Percentiles rank a stretch among this genome's conserved stretches.
phyloP scores from a whole-genome alignment of 805 yeast species.

The Ogataea saltuana region DNA sequence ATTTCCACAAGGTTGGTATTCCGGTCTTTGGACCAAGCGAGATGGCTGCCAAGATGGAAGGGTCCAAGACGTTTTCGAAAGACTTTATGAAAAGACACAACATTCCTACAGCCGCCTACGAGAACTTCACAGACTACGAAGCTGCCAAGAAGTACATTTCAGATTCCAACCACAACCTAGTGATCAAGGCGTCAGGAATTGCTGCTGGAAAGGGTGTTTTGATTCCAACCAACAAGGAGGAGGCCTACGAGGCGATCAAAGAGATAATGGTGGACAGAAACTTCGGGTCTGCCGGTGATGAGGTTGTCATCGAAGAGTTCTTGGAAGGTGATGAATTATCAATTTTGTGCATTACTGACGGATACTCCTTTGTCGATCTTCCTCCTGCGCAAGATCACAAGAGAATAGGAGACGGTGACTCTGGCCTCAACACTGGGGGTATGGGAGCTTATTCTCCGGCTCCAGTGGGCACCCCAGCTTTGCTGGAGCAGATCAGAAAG shows the following conservation, averaged over 20 bases:
- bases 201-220: slow-evolving; percentile 99
- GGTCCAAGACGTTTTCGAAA: slow-evolving; percentile 93
- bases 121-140: slow-evolving; percentile 75
- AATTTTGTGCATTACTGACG: slow-evolving; percentile 88
- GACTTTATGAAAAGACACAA: slow-evolving; percentile 88
- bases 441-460: slow-evolving; percentile 99
- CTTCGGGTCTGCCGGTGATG: slow-evolving; percentile 93
- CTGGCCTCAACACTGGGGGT: slow-evolving; percentile 97
- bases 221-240: slow-evolving; percentile 81
- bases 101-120: slow-evolving; percentile 93
- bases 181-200: slow-evolving; percentile 94
- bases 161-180: slow-evolving; percentile 70
- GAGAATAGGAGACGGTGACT: slow-evolving; percentile 89
- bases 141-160: slow-evolving; percentile 73
- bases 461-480: slow-evolving; percentile 81
- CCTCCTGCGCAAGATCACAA: slow-evolving; percentile 99
- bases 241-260: slow-evolving; percentile 80
- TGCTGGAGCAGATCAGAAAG: slow-evolving; percentile 68
- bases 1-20: slow-evolving; percentile 78
- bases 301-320: slow-evolving; percentile 93
- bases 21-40: slow-evolving; percentile 97
- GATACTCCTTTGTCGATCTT: slow-evolving; percentile 83
- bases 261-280: slow-evolving; percentile 87
- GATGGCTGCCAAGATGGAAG: slow-evolving; percentile 92
- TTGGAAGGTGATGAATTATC: slow-evolving; percentile 97